These are phyloP conservation scores for Cladosporium sp. DNA, from an alignment of 2,329 filamentous ascomycete genomes.

Conservation along the genomic window DNA sequence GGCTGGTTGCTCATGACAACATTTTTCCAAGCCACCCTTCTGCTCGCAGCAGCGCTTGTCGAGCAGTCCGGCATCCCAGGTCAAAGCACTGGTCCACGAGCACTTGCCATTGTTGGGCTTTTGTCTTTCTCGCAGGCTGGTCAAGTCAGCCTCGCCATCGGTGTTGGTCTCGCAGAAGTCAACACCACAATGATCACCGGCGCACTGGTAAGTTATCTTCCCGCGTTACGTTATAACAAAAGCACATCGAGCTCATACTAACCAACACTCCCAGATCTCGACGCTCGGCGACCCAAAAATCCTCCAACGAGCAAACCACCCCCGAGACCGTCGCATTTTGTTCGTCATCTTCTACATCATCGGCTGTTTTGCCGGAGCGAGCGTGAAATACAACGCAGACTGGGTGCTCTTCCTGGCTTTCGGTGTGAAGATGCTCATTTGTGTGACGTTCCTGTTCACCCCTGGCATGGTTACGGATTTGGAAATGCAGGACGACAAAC, in stretches of 20 bases:
- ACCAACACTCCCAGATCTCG: conserved; percentile 10
- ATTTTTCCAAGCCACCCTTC: conserved; percentile 16
- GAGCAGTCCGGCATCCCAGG: conserved; percentile 4
- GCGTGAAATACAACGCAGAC: conserved; percentile 8
- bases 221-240: too few relatives aligned
- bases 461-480: conserved; percentile 16
- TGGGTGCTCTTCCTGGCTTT: conserved; percentile 19
- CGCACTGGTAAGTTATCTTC: conserved; percentile 16
- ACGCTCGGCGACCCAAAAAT: conserved; percentile 5
- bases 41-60: conserved; percentile 18
- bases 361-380: conserved; percentile 18
- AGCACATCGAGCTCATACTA: too few relatives aligned
- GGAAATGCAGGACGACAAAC: conserved; percentile 10
- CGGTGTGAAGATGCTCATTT: conserved; percentile 18
- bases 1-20: conserved; percentile 21
- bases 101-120: conserved; percentile 15
- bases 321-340: conserved; percentile 8
- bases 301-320: conserved; percentile 12
- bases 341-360: conserved; percentile 18
- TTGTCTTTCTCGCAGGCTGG: conserved; percentile 17
- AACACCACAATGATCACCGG: conserved; percentile 26
- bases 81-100: conserved; percentile 2
- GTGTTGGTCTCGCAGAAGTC: conserved; percentile 20
- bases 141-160: conserved; percentile 20
- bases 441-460: conserved; percentile 21